Evolutionary conservation across 2,329 filamentous ascomycete species (phyloP), one percentile per base, ranked within the genome.

Genomic region (Diaporthe australafricana): DNA sequence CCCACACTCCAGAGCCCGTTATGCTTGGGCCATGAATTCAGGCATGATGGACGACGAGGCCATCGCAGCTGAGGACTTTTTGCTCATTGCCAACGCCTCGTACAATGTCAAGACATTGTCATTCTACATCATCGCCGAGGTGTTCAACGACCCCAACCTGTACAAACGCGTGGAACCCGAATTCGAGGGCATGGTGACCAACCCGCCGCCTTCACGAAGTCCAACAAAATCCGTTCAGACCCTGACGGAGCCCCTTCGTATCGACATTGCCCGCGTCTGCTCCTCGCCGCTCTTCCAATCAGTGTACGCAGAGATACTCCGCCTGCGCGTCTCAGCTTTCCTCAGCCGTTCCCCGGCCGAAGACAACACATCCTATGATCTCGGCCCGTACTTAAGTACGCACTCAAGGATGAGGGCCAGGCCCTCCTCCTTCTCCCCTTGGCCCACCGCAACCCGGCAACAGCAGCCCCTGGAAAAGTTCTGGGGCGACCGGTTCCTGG

Each of bases 241-340:
- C n/a, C n/a, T n/a, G n/a, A n/a, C n/a, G n/a, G n/a, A 25, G 0
- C 38, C 35, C 20, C 7, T 62, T 8, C 22, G 56, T 8, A 42
- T 62, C 38, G 38, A 62, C 38, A 32, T 62, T 3, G 25, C 35
- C 22, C 12, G 5, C 8, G 27, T 9, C 4, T 35, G 35, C 16
- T 62, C 56, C 16, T 30, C 7, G 30, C 56, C 56, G 11, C 56
- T 62, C n/a, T n/a, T 62, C 25, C 40, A 40, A 35, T 62, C 56
- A 16, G 12, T 62, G 22, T 62, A 62, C 56, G 40, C 38, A 17
- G 56, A 62, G 22, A 35, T 45, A 35, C 56, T 62, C 56, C 56
- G 56, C 56, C 56, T 40, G 14, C 56, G 56, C 12, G 40, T 62
- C 38, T 40, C 35, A 1, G 16, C 42, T 2, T 42, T 62, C 35